Conservation (phyloP, 2,329 filamentous ascomycete genomes). For the Diaporthe longicolla region DNA sequence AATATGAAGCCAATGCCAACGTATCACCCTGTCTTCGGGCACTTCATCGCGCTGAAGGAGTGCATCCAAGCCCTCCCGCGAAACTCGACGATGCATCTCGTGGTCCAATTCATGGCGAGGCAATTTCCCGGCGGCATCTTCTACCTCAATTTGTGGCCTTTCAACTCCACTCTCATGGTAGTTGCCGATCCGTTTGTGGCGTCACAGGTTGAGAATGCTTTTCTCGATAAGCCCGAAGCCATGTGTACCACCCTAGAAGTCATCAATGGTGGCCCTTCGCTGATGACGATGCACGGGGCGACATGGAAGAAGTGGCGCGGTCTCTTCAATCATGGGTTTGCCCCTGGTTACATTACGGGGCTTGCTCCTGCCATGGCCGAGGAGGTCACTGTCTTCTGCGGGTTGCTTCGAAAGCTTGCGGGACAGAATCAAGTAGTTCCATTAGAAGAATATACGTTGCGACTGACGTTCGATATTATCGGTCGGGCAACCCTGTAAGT, state of each 20-base stretch:
- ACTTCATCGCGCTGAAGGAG: neutral
- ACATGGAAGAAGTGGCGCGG: slow-evolving; percentile 14
- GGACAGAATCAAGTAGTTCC: neutral
- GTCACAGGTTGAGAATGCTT: neutral
- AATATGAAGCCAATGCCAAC: neutral
- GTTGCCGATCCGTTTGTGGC: neutral
- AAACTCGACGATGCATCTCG: neutral
- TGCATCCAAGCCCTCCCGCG: neutral
- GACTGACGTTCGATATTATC: slow-evolving; percentile 14
- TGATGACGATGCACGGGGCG: slow-evolving; percentile 6
- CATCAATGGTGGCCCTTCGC: neutral
- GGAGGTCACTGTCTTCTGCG: neutral
- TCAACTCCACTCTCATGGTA: neutral
- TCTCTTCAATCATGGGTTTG: slow-evolving; percentile 6
- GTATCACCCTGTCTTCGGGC: neutral
- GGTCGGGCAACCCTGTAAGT: neutral
- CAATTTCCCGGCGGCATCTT: neutral
- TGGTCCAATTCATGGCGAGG: neutral
- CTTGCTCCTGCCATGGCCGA: slow-evolving; percentile 7
- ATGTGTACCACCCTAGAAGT: neutral
- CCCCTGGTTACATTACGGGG: neutral
- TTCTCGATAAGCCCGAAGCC: neutral
- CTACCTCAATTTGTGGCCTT: slow-evolving; percentile 7
- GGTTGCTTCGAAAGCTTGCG: neutral
- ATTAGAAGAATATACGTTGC: slow-evolving; percentile 10